Percentiles rank a stretch among this genome's conserved stretches.
Evolutionary conservation across 352 stramenopile genomes (phyloP).

Genomic region (Globisporangium echinulatum): DNA sequence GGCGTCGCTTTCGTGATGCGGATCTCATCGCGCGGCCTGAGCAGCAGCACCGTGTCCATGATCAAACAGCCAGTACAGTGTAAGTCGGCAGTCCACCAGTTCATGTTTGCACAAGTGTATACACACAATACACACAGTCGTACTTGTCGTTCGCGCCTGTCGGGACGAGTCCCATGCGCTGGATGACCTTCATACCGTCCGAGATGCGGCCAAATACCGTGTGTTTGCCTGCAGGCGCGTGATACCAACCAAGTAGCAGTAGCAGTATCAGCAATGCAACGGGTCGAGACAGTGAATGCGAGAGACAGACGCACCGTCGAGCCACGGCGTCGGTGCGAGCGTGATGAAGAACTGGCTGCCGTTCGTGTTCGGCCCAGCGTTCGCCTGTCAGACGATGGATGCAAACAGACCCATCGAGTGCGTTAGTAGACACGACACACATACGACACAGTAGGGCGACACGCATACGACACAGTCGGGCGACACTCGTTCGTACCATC

Average conservation of each 20-base stretch:
- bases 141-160: slow-evolving; percentile 85
- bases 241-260: too few species aligned
- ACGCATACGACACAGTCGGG: not conserved
- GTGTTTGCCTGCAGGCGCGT: slow-evolving; percentile 69
- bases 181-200: slow-evolving; percentile 90
- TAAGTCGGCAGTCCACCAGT: not conserved
- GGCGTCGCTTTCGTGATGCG: slow-evolving; percentile 64
- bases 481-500: slow-evolving; percentile 39
- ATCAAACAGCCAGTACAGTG: too few species aligned
- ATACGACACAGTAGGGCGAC: not conserved
- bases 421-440: not conserved
- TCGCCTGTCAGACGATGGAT: slow-evolving; percentile 40
- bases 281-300: not conserved
- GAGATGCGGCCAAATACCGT: slow-evolving; percentile 92
- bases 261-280: not conserved
- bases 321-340: slow-evolving; percentile 89
- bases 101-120: too few species aligned
- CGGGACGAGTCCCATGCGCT: slow-evolving; percentile 87
- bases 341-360: slow-evolving; percentile 95
- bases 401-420: not conserved
- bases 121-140: not conserved
- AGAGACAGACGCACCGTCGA: slow-evolving; percentile 63
- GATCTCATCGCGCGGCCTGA: slow-evolving; percentile 76
- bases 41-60: not conserved
- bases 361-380: slow-evolving; percentile 89